A percentile compares a stretch with the other conserved stretches of the same genome.
These are phyloP conservation scores for Moniliophthora roreri DNA, from an alignment of 1,284 basidiomycete genomes.

Conservation along the genomic window DNA sequence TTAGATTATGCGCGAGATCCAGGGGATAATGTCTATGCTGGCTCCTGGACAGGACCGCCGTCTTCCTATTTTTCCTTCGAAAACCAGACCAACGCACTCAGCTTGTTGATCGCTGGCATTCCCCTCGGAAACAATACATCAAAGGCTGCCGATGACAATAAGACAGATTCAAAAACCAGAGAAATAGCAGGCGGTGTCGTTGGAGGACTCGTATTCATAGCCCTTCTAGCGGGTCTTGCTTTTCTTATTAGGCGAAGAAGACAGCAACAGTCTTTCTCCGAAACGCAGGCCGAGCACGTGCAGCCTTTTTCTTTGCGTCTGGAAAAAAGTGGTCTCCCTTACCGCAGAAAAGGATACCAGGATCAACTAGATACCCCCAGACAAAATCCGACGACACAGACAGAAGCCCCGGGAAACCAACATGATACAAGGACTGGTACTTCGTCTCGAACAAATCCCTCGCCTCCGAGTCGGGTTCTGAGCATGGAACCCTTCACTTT, in stretches of 20 bases:
- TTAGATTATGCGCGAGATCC: conserved; percentile 7
- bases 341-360: too few relatives aligned
- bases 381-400: too few relatives aligned
- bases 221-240: not conserved
- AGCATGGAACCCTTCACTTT: too few relatives aligned
- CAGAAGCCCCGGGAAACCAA: too few relatives aligned
- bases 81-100: conserved; percentile 11
- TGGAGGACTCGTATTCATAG: not conserved
- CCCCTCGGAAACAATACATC: not conserved
- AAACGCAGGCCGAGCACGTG: too few relatives aligned
- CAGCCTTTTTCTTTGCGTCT: too few relatives aligned
- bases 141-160: not conserved
- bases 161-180: not conserved
- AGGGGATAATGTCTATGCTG: conserved; percentile 8
- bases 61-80: not conserved
- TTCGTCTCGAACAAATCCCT: too few relatives aligned
- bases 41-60: conserved; percentile 15
- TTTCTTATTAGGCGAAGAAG: not conserved
- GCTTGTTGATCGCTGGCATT: conserved; percentile 8
- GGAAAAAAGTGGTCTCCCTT: too few relatives aligned
- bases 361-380: too few relatives aligned
- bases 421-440: too few relatives aligned
- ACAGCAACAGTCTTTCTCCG: too few relatives aligned
- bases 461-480: too few relatives aligned
- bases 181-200: conserved; percentile 1